A percentile compares a stretch with the other conserved stretches of the same genome.
Conservation (phyloP, 2,329 filamentous ascomycete species). For the Paraconiothyrium brasiliense region DNA sequence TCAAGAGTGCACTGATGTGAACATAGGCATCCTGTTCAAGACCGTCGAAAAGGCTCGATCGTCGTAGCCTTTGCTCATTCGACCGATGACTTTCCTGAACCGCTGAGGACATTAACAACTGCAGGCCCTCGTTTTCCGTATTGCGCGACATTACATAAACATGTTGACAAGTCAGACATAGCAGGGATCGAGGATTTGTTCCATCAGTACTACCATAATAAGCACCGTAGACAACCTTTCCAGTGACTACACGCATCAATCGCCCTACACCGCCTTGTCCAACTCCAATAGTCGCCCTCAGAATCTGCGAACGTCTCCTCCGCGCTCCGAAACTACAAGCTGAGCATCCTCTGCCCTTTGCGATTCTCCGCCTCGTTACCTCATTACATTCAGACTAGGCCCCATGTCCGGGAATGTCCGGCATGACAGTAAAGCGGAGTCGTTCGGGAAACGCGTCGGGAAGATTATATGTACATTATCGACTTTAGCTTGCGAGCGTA, state of each 20-base stretch:
- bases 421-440: no score
- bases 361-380: conserved; percentile 55
- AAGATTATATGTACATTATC: no score
- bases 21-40: not conserved
- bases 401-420: no score
- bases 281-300: conserved; percentile 65
- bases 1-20: not conserved
- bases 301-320: conserved; percentile 66
- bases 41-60: not conserved
- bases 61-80: not conserved
- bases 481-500: no score
- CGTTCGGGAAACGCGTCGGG: no score
- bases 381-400: no score
- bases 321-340: conserved; percentile 62
- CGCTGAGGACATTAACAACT: not conserved
- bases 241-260: not conserved
- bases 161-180: not conserved
- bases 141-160: not conserved
- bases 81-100: not conserved
- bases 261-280: conserved; percentile 20
- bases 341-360: conserved; percentile 61
- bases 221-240: not conserved
- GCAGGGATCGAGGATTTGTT: not conserved
- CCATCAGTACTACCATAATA: not conserved
- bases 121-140: not conserved